These are phyloP conservation scores for Penicillium flavigenum DNA, from an alignment of 495 filamentous ascomycete species.

Conservation along the genomic window DNA sequence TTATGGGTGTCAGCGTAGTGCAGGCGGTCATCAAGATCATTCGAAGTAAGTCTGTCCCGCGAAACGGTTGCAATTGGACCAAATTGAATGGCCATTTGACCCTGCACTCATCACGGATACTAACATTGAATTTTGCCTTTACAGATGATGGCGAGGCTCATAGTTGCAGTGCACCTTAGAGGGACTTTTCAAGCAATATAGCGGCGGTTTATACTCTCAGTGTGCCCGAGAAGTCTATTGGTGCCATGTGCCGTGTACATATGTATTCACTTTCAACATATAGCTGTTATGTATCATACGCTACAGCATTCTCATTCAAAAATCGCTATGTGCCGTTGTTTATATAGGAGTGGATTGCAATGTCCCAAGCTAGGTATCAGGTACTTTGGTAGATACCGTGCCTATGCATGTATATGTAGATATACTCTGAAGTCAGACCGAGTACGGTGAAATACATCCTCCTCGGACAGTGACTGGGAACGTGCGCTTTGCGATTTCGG, in stretches of 20 bases:
- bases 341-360: neutral
- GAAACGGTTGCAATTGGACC: neutral
- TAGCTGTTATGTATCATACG: neutral
- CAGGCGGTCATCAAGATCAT: slow-evolving; percentile 71
- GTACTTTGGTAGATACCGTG: neutral
- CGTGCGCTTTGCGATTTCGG: neutral
- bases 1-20: slow-evolving; percentile 80
- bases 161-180: slow-evolving; percentile 17
- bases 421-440: neutral
- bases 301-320: neutral
- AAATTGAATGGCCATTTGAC: neutral
- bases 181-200: neutral
- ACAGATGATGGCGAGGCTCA: slow-evolving; percentile 19
- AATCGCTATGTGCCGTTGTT: neutral
- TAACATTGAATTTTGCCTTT: neutral
- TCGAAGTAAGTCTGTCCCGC: slow-evolving; percentile 33
- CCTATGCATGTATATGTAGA: neutral
- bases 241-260: neutral
- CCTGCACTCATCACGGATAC: neutral
- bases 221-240: neutral
- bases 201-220: neutral
- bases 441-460: neutral
- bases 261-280: neutral
- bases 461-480: neutral
- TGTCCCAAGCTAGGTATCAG: neutral